Base-by-base conservation (phyloP, 2,329 filamentous ascomycete species). In the Fusarium longipes region DNA sequence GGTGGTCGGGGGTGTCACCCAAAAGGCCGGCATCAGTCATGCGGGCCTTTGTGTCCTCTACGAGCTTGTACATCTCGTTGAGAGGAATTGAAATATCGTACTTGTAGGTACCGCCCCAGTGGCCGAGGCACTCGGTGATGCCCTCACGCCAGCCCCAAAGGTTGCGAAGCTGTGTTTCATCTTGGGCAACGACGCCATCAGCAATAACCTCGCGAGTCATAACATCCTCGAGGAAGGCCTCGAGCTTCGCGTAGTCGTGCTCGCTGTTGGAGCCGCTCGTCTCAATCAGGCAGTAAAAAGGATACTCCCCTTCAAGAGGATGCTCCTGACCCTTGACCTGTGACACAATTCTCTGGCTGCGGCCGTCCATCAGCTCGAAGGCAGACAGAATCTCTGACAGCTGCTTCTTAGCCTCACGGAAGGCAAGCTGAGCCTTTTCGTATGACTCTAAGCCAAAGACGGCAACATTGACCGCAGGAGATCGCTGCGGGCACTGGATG, bases 61-160 rank as follows among this genome's bases (percentile, higher is more conserved):
- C 96, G 29, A 99, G 84, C 71, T 87, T 83, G 81, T 99, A 99
- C 74, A 99, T 88, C 70, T 97, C 90, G 14, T 87, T 80, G 27
- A 99, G 85, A 2, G 96, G 96, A 69, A 99, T 97, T 8, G 96
- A 98, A 30, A 99, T 85, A 76, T 99, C 96, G 78, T 99, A 99
- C 82, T 99, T 99, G 86, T 99, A 99, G 10, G 96, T 94, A 42
- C 94, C 96, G 59, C 96, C 96, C 80, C 91, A 93, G 78, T 97
- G 93, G 65, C 92, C 92, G 25, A 96, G 83, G 43, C 90, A 89
- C 81, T 99, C 96, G 1, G 94, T 90, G 71, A 99, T 93, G 70
- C 93, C 93, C 82, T 99, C 96, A 67, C 96, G 89, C 89, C 94
- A 98, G 60, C 87, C 85, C 96, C 96, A 99, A 50, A 99, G 85